These are phyloP conservation scores for Eremomyces bilateralis DNA, from an alignment of 495 filamentous ascomycete genomes.

Conservation along the genomic window DNA sequence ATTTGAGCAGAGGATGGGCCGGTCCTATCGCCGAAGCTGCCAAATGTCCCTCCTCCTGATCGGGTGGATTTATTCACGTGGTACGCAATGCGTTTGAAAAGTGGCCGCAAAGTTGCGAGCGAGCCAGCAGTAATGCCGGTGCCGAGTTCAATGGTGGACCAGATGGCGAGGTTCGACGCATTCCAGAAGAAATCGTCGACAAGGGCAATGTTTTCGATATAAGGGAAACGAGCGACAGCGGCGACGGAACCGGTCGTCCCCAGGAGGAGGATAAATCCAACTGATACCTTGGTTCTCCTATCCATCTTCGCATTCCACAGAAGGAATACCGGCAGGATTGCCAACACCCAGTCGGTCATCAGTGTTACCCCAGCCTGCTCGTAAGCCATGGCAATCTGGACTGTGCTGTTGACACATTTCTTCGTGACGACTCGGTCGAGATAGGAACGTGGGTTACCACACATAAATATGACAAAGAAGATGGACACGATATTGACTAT, in stretches of 20 bases:
- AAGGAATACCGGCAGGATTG: conserved; percentile 13
- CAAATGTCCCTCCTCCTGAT: no score
- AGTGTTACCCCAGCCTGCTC: conserved; percentile 13
- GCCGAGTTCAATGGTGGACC: conserved; percentile 2
- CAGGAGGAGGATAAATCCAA: conserved; percentile 15
- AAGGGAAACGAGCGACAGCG: conserved; percentile 14
- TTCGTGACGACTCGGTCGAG: conserved; percentile 6
- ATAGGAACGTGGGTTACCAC: conserved; percentile 12
- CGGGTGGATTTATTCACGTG: no score
- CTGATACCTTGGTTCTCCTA: conserved; percentile 13
- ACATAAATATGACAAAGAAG: conserved; percentile 16
- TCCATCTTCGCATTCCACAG: conserved; percentile 15
- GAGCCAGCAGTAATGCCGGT: conserved; percentile 4
- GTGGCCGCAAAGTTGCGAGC: conserved; percentile 3
- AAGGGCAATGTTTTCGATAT: conserved; percentile 11
- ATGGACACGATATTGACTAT: conserved; percentile 9
- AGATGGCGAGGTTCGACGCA: no score
- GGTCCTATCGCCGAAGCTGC: no score
- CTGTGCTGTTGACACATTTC: conserved; percentile 7
- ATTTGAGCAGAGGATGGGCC: no score
- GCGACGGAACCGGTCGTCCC: conserved; percentile 14
- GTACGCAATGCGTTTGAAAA: no score
- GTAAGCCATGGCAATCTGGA: conserved; percentile 9
- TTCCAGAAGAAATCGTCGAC: conserved; percentile 16
- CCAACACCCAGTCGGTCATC: conserved; percentile 14